phyloP scores from a whole-genome alignment of 306 rosid species.

The Rubus parviflorus region DNA sequence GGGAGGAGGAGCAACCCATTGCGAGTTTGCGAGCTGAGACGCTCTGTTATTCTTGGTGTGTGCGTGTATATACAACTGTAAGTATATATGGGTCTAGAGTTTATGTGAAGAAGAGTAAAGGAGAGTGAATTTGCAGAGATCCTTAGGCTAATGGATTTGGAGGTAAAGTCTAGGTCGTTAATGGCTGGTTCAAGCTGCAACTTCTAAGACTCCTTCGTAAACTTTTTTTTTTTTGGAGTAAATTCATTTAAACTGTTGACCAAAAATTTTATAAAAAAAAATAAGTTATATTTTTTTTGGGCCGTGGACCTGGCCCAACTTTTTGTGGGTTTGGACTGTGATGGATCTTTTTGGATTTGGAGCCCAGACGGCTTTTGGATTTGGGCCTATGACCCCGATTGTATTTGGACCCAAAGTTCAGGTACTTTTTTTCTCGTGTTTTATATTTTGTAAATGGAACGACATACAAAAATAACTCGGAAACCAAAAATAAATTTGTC shows the following conservation, averaged over 20 bases:
- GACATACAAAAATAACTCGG: too few relatives aligned
- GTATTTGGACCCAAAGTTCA: too few relatives aligned
- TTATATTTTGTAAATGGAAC: too few relatives aligned
- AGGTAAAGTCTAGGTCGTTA: slow-evolving; percentile 19
- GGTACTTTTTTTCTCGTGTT: too few relatives aligned
- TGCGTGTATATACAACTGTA: not conserved
- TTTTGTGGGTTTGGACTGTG: not conserved
- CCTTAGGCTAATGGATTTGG: not conserved
- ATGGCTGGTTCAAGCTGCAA: slow-evolving; percentile 16
- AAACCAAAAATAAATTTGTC: too few relatives aligned
- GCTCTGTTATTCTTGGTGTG: not conserved
- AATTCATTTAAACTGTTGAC: too few relatives aligned
- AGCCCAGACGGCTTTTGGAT: not conserved
- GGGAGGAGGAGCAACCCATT: slow-evolving; percentile 85
- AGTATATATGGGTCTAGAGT: not conserved
- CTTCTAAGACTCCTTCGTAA: not conserved
- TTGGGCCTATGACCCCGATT: not conserved
- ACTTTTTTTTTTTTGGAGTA: too few relatives aligned
- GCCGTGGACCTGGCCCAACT: not conserved
- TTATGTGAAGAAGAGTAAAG: not conserved
- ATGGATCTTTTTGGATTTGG: not conserved
- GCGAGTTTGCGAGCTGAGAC: slow-evolving; percentile 7
- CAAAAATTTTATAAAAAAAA: too few relatives aligned
- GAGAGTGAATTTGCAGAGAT: not conserved
- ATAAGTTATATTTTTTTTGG: too few relatives aligned